Base-by-base conservation (phyloP, 1,139 yeast genomes). In the Suhomyces terraborum region DNA sequence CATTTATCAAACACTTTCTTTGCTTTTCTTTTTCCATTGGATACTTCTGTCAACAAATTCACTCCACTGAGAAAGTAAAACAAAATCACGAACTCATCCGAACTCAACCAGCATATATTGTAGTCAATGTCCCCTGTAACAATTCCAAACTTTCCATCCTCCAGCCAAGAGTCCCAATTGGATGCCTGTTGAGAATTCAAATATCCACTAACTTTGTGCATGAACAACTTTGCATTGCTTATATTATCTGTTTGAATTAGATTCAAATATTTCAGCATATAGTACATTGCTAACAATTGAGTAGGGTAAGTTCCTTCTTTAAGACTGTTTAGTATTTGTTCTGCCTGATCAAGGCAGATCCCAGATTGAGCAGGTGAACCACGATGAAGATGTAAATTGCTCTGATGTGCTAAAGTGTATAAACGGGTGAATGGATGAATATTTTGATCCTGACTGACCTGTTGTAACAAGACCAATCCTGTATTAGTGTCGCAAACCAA, bases 41-140 rank as follows among this genome's bases (percentile, higher is more conserved):
- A 56, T 0, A 68, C 55, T 32, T 64, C 69, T 24, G 53, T 51
- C 26, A 70, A 45, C 34, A 64, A 60, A 14, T 62, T 52, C n/a
- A 75, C 53, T 1, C 76, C 79, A 13, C 69, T 63, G 10, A 70
- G 50, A 32, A 72, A 62, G 49, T 71, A 73, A 23, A 72, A 62
- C 38, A 66, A 41, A 13, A 71, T 55, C 3, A 65, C 61, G 50
- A 72, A 73, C 43, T 75, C 79, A 30, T 66, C 67, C 1, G 67
- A 57, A 24, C 65, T 62, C 14, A 75, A 46, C 80, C 80, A 76
- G 6, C 51, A 47, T 12, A 67, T 47, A 33, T 47, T 51, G 44
- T 45, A 52, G 16, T 39, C 32, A 12, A 51, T 13, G n/a, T 34
- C 37, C 4, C 39, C 42, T 1, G 50, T 36, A 3, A 42, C 30